phyloP scores from a whole-genome alignment of 345 rosid species.

The Arabidopsis suecica region DNA sequence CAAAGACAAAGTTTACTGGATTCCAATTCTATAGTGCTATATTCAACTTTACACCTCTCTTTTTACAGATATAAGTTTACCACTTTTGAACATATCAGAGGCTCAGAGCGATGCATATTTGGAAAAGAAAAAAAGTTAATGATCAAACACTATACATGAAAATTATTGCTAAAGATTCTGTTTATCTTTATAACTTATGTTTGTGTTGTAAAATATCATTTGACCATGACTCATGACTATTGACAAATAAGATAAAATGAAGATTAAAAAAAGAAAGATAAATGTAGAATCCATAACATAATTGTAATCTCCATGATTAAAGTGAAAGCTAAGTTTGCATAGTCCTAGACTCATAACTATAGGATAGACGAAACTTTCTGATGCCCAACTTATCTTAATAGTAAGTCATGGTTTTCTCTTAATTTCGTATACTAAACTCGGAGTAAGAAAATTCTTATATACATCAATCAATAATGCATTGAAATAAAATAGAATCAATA shows the following conservation, averaged over 20 bases:
- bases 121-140: not conserved
- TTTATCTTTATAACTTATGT: not conserved
- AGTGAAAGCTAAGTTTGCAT: conserved; percentile 11
- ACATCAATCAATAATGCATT: not conserved
- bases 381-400: too few species aligned
- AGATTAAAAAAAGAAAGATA: too few species aligned
- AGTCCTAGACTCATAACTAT: not conserved
- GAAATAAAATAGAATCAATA: conserved; percentile 3
- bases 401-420: not conserved
- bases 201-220: not conserved
- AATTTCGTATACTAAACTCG: not conserved
- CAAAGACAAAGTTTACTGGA: conserved; percentile 3
- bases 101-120: not conserved
- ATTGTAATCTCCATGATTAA: not conserved
- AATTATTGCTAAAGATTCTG: not conserved
- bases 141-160: not conserved
- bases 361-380: not conserved
- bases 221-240: conserved; percentile 1
- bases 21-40: not conserved
- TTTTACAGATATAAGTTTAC: not conserved
- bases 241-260: not conserved
- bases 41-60: not conserved
- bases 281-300: not conserved
- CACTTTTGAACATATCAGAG: not conserved
- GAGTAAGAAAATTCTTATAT: not conserved